Evolutionary conservation across 164 flowering plant species (phyloP).

Genomic region (Liquidambar formosana): DNA sequence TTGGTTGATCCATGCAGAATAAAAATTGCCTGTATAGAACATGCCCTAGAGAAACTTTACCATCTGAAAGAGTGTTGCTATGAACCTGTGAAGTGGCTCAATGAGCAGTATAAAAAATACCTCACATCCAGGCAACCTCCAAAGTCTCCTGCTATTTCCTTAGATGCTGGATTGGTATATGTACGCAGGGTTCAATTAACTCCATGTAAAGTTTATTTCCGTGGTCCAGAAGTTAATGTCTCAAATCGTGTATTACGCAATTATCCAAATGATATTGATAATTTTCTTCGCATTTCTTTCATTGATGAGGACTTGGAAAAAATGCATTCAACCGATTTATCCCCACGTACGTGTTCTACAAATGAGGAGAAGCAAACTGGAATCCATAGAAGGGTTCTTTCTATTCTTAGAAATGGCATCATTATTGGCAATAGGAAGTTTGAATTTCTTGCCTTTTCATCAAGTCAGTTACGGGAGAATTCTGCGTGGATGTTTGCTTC

Average conservation of each 20-base stretch:
- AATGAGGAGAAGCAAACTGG: conserved; percentile 34
- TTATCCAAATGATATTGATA: conserved; percentile 47
- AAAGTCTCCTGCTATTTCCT: conserved; percentile 38
- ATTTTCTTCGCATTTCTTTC: conserved; percentile 80
- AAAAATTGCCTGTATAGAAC: conserved; percentile 40
- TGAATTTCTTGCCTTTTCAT: conserved; percentile 90
- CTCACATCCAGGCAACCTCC: conserved; percentile 15
- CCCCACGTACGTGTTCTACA: conserved; percentile 34
- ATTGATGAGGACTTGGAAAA: conserved; percentile 77
- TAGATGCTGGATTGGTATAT: conserved; percentile 71
- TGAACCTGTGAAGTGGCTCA: conserved; percentile 74
- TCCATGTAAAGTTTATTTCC: conserved; percentile 71
- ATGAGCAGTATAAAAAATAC: conserved; percentile 47
- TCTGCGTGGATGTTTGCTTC: conserved; percentile 96
- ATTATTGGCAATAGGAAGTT: conserved; percentile 75
- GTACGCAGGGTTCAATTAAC: conserved; percentile 76
- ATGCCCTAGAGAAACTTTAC: conserved; percentile 65
- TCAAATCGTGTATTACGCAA: conserved; percentile 77
- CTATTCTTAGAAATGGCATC: conserved; percentile 60
- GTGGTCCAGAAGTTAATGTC: conserved; percentile 76
- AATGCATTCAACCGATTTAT: conserved; percentile 56
- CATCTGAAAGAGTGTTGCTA: conserved; percentile 71
- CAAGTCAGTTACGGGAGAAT: conserved; percentile 80
- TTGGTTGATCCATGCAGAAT: conserved; percentile 51
- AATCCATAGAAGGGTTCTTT: conserved; percentile 59